Evolutionary conservation across 2,329 filamentous ascomycete species (phyloP).

Genomic region (Talaromyces sp.): DNA sequence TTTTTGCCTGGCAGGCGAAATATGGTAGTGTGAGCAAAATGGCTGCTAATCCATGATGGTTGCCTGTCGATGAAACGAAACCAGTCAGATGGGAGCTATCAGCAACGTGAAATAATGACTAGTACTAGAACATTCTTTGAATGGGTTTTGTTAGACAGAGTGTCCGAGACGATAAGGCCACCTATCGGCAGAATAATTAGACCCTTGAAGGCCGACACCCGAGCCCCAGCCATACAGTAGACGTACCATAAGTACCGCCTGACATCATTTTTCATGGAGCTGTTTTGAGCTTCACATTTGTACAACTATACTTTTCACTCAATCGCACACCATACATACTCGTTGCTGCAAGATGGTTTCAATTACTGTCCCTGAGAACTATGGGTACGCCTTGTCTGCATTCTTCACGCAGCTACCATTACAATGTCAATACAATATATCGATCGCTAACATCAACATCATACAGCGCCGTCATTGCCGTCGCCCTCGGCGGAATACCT

Average conservation of each 20-base stretch:
- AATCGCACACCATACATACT: background rate
- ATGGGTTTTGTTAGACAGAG: background rate
- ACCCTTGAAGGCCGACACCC: background rate
- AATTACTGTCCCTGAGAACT: constrained; percentile 47
- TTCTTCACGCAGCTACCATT: background rate
- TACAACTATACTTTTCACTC: background rate
- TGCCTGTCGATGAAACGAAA: background rate
- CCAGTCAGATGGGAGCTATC: background rate
- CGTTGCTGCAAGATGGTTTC: constrained; percentile 33
- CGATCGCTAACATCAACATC: background rate
- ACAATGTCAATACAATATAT: too few species aligned
- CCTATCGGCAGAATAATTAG: background rate
- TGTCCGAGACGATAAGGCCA: constrained; percentile 1
- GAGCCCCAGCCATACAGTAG: background rate
- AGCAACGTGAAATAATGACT: background rate
- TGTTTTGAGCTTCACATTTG: background rate
- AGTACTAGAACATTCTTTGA: background rate
- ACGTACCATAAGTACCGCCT: background rate
- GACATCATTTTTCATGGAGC: background rate
- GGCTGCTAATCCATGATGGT: constrained; percentile 1
- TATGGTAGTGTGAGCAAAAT: constrained; percentile 72
- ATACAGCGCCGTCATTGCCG: constrained; percentile 54
- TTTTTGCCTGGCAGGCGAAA: constrained; percentile 98
- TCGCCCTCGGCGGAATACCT: constrained; percentile 54
- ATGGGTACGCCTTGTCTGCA: constrained; percentile 39